Percentiles rank a stretch among this genome's conserved stretches.
phyloP scores from a whole-genome alignment of 306 rosid genomes.

The Cucurbita argyrosperma region DNA sequence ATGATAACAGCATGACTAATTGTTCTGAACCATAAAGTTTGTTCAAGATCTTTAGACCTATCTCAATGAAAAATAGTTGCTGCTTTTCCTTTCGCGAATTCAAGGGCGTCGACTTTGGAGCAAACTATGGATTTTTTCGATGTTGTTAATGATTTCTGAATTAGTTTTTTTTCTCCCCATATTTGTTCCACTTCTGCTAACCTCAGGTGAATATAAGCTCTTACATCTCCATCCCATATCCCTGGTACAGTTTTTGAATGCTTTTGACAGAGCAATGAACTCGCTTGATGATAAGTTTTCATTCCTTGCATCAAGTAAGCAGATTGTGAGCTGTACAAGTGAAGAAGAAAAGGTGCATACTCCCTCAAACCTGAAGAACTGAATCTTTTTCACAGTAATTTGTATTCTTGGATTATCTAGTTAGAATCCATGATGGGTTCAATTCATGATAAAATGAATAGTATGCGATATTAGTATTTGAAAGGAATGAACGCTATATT shows the following conservation, averaged over 20 bases:
- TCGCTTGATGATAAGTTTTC: conserved; percentile 67
- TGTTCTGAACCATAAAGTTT: too few species aligned
- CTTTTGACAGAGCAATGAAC: conserved; percentile 87
- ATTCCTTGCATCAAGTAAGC: conserved; percentile 65
- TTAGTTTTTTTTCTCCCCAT: too few species aligned
- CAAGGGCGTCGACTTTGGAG: background rate
- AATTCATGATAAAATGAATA: background rate
- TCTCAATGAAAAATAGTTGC: background rate
- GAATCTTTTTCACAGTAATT: background rate
- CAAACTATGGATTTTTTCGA: background rate
- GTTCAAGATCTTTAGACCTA: background rate
- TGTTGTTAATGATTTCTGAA: background rate
- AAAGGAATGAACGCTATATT: background rate
- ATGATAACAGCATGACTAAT: too few species aligned
- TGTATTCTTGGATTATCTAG: background rate
- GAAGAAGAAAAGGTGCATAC: conserved; percentile 68
- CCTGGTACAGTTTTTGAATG: conserved; percentile 71
- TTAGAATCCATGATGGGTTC: background rate
- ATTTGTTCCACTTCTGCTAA: too few species aligned
- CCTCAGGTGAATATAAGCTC: too few species aligned
- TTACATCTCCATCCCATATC: conserved; percentile 4
- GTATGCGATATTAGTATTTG: background rate
- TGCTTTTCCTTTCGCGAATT: background rate
- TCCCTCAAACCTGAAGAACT: background rate
- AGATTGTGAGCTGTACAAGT: conserved; percentile 69